A percentile compares a stretch with the other conserved stretches of the same genome.
phyloP scores from a whole-genome alignment of 108 stramenopile genomes.

The Cyclotella cryptica region DNA sequence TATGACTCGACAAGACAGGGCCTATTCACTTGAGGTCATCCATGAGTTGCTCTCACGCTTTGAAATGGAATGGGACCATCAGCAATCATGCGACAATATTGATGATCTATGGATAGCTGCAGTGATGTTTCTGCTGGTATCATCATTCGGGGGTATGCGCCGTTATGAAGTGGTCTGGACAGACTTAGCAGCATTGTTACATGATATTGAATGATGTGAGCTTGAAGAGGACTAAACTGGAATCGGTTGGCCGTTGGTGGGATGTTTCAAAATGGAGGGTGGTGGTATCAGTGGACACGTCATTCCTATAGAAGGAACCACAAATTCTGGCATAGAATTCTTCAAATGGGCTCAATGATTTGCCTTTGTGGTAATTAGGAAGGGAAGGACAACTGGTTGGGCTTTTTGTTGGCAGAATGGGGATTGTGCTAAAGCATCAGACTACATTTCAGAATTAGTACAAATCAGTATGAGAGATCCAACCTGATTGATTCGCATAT shows the following conservation, averaged over 20 bases:
- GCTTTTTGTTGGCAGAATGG: constrained; percentile 15
- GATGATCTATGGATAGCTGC: neutral
- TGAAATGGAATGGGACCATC: neutral
- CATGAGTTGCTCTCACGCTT: neutral
- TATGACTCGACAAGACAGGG: neutral
- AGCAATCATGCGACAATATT: neutral
- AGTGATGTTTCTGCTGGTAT: constrained; percentile 4
- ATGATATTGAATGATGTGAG: constrained; percentile 14
- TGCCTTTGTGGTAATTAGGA: neutral
- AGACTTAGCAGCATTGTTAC: constrained; percentile 5
- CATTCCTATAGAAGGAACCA: constrained; percentile 26
- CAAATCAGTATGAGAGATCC: neutral
- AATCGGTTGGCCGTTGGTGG: constrained; percentile 17
- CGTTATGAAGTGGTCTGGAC: constrained; percentile 19
- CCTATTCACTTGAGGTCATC: neutral
- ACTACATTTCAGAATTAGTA: constrained; percentile 11
- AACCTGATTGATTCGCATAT: constrained; percentile 14
- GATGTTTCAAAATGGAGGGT: constrained; percentile 13
- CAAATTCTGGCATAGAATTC: constrained; percentile 19
- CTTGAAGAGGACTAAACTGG: constrained; percentile 15
- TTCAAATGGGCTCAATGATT: constrained; percentile 26
- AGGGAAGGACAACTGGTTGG: constrained; percentile 19
- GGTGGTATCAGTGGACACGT: constrained; percentile 8
- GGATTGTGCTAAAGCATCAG: constrained; percentile 3
- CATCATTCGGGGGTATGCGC: constrained; percentile 12